Percentiles rank a stretch among this genome's conserved stretches.
Evolutionary conservation across 169 alveolate genomes (phyloP).

Genomic region (Cryptosporidium andersoni): DNA sequence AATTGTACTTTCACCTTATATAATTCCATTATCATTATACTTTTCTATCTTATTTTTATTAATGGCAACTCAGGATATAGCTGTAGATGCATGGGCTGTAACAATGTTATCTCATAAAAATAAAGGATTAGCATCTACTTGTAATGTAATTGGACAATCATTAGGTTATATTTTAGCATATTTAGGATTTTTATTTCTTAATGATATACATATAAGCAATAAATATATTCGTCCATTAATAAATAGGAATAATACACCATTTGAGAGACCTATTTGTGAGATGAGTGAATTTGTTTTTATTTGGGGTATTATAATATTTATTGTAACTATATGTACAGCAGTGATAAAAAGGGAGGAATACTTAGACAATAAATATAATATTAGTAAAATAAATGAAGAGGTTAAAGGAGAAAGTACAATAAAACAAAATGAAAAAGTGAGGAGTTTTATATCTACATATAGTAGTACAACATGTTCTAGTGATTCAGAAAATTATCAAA

Average conservation of each 20-base stretch:
- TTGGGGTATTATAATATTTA: constrained; percentile 77
- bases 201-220: constrained; percentile 72
- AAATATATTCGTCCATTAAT: constrained; percentile 65
- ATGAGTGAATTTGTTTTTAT: constrained; percentile 77
- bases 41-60: constrained; percentile 74
- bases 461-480: background rate
- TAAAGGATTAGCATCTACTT: constrained; percentile 83
- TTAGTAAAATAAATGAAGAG: background rate
- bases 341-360: constrained; percentile 58
- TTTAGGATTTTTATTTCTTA: constrained; percentile 79
- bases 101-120: constrained; percentile 84
- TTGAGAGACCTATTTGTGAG: constrained; percentile 68
- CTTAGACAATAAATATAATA: too few relatives aligned
- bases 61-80: constrained; percentile 93
- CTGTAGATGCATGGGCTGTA: constrained; percentile 96
- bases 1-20: constrained; percentile 11
- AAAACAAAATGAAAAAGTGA: background rate
- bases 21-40: constrained; percentile 32
- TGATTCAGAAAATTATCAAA: constrained; percentile 22
- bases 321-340: constrained; percentile 71
- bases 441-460: background rate
- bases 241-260: background rate
- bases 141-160: constrained; percentile 84
- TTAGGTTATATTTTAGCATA: constrained; percentile 82
- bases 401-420: constrained; percentile 5